Evolutionary conservation across 305 asterid genomes (phyloP).

Genomic region (Rubia balearica): DNA sequence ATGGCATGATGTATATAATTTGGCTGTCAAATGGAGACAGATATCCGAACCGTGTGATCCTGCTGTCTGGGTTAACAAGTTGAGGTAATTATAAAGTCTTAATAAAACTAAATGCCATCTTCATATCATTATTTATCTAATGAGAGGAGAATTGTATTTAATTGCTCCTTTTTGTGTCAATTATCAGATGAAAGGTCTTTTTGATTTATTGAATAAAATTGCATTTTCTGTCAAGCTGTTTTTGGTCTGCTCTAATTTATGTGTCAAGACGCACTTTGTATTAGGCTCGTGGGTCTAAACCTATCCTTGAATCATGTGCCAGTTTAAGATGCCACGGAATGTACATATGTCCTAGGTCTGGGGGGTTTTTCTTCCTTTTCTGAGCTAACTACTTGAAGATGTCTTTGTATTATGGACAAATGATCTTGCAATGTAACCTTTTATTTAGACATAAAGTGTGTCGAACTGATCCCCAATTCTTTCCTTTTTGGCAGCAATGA

Average conservation of each 20-base stretch:
- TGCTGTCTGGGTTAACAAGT: conserved; percentile 87
- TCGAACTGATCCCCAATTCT: conserved; percentile 16
- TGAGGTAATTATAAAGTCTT: conserved; percentile 49
- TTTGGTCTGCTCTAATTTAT: background rate
- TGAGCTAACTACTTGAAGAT: background rate
- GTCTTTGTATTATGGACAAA: conserved; percentile 2
- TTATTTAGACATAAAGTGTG: background rate
- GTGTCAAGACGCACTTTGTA: background rate
- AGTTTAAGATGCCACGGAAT: background rate
- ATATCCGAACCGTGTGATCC: conserved; percentile 98
- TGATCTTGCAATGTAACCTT: background rate
- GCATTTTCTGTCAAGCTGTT: background rate
- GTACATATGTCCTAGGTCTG: background rate
- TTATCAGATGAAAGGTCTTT: background rate
- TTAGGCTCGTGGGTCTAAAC: background rate
- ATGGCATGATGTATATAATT: conserved; percentile 71
- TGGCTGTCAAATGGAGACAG: conserved; percentile 99
- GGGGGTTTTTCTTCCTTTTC: background rate
- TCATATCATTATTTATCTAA: background rate
- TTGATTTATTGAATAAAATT: background rate
- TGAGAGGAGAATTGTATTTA: background rate
- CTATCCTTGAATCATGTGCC: background rate
- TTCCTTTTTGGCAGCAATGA: conserved; percentile 42
- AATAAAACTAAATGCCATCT: background rate
- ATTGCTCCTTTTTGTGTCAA: background rate